phyloP scores from a whole-genome alignment of 2,329 filamentous ascomycete species.

The Pseudogymnoascus sp. region DNA sequence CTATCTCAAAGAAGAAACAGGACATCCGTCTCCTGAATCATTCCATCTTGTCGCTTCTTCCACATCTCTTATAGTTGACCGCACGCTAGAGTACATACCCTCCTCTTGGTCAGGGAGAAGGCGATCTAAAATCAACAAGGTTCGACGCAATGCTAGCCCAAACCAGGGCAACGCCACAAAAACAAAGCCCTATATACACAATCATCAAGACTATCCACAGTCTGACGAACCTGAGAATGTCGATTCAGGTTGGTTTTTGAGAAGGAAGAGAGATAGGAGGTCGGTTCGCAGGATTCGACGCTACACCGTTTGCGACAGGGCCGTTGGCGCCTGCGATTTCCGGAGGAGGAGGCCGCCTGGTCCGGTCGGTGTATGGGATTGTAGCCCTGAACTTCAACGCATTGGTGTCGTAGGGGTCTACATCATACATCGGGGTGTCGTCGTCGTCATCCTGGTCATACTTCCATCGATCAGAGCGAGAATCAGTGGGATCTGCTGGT shows the following conservation, averaged over 20 bases:
- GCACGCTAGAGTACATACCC: conserved; percentile 4
- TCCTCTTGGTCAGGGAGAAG: conserved; percentile 8
- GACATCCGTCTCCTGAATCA: conserved; percentile 3
- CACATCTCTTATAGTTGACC: conserved; percentile 6
- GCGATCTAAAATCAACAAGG: conserved; percentile 13
- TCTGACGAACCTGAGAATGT: conserved; percentile 2
- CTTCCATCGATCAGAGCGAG: conserved; percentile 64
- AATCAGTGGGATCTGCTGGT: conserved; percentile 38
- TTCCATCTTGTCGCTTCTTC: conserved; percentile 6
- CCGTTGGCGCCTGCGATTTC: conserved; percentile 18
- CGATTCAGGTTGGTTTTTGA: conserved; percentile 8
- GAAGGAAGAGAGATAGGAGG: not conserved
- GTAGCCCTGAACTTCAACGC: conserved; percentile 52
- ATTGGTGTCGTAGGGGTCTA: conserved; percentile 60
- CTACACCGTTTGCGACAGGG: conserved; percentile 11
- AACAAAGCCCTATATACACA: conserved; percentile 10
- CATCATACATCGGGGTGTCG: conserved; percentile 62
- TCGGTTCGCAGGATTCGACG: conserved; percentile 13
- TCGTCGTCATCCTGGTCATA: conserved; percentile 81
- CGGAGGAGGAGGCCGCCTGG: conserved; percentile 17
- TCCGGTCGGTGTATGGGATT: conserved; percentile 19
- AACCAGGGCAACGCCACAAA: conserved; percentile 24
- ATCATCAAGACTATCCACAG: not conserved
- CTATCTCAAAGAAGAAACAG: not conserved
- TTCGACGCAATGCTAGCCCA: conserved; percentile 21